phyloP scores from a whole-genome alignment of 1,139 yeast species.

The Candida neerlandica region DNA sequence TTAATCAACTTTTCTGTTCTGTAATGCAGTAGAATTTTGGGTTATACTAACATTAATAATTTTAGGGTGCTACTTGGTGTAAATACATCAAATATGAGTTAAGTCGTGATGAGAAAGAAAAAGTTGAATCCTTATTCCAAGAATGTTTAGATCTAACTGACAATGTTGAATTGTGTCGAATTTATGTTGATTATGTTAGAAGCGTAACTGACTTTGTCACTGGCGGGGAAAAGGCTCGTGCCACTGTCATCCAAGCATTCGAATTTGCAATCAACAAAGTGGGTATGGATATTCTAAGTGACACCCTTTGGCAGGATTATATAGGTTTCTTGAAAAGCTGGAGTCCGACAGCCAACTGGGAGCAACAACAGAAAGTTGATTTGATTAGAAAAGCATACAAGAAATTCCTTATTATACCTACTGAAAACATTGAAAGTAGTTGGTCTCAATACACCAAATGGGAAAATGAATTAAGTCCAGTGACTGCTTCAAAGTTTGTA shows the following conservation, averaged over 20 bases:
- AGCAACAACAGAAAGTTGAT: slow-evolving; percentile 81
- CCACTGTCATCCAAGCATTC: slow-evolving; percentile 76
- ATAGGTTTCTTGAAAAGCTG: slow-evolving; percentile 76
- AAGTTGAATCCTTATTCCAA: slow-evolving; percentile 66
- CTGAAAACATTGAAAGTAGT: slow-evolving; percentile 68
- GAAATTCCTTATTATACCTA: slow-evolving; percentile 70
- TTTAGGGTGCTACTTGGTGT: slow-evolving; percentile 68
- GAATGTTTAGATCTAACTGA: slow-evolving; percentile 61
- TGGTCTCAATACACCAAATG: slow-evolving; percentile 85
- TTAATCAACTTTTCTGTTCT: neutral
- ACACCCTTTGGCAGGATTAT: slow-evolving; percentile 80
- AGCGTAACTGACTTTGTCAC: slow-evolving; percentile 77
- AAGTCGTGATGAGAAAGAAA: slow-evolving; percentile 65
- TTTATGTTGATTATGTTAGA: slow-evolving; percentile 78
- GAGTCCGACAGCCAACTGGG: slow-evolving; percentile 84
- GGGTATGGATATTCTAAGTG: slow-evolving; percentile 75
- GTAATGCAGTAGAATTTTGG: neutral
- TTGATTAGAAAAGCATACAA: slow-evolving; percentile 75
- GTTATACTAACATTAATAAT: slow-evolving; percentile 14
- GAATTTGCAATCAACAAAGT: slow-evolving; percentile 80
- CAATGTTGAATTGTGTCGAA: slow-evolving; percentile 68
- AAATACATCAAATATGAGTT: slow-evolving; percentile 71
- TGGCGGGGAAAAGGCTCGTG: slow-evolving; percentile 84
- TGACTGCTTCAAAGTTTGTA: slow-evolving; percentile 83
- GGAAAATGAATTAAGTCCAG: slow-evolving; percentile 75